Percentiles rank a stretch among this genome's conserved stretches.
Evolutionary conservation across 2,329 filamentous ascomycete species (phyloP).

Genomic region (Clarireedia paspali): DNA sequence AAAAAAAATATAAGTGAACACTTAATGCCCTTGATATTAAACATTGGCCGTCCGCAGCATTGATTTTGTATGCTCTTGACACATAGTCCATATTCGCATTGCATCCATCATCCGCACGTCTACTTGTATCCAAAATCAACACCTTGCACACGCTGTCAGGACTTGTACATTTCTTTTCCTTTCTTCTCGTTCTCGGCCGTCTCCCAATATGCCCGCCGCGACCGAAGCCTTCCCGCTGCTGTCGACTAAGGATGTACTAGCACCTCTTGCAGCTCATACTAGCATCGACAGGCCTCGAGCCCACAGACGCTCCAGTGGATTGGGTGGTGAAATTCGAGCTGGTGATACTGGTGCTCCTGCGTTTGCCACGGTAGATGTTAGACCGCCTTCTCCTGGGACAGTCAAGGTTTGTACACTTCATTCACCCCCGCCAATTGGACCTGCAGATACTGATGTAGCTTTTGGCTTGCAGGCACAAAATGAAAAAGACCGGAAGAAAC

Average conservation of each 20-base stretch:
- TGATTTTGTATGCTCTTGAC: no score
- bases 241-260: slow-evolving; percentile 4
- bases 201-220: slow-evolving; percentile 5
- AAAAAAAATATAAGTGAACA: no score
- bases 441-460: not conserved
- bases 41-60: no score
- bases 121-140: not conserved
- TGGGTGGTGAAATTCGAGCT: slow-evolving; percentile 41
- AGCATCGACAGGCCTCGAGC: slow-evolving; percentile 23
- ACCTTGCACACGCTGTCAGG: not conserved
- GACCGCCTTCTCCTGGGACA: slow-evolving; percentile 21
- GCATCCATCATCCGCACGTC: no score
- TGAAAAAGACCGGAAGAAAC: slow-evolving; percentile 27
- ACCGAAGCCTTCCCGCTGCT: slow-evolving; percentile 14
- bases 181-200: not conserved
- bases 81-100: no score
- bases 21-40: no score
- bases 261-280: slow-evolving; percentile 6
- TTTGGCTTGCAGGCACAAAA: slow-evolving; percentile 16
- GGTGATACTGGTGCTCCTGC: slow-evolving; percentile 44
- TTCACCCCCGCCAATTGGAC: not conserved
- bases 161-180: not conserved
- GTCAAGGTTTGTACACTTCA: slow-evolving; percentile 17
- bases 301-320: slow-evolving; percentile 38
- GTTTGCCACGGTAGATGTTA: slow-evolving; percentile 37